phyloP scores from a whole-genome alignment of 805 yeast genomes.

The Barnettozyma pratensis region DNA sequence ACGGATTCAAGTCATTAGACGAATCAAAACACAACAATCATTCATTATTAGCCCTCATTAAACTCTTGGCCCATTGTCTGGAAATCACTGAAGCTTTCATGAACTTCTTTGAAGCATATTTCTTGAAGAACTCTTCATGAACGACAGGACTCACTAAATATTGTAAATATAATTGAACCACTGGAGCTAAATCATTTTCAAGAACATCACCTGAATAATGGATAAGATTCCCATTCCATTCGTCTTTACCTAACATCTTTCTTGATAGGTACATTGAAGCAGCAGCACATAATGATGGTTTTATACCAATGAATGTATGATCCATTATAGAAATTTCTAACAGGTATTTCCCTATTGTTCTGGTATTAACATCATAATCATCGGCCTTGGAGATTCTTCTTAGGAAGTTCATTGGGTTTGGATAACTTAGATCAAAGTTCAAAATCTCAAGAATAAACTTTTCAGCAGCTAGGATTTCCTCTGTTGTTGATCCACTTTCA shows the following conservation, averaged over 20 bases:
- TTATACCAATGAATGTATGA: conserved; percentile 67
- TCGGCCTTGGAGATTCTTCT: conserved; percentile 92
- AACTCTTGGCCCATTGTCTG: conserved; percentile 76
- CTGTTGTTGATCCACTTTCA: conserved; percentile 76
- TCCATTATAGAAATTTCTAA: conserved; percentile 79
- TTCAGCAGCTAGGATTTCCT: conserved; percentile 83
- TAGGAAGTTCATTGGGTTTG: conserved; percentile 89
- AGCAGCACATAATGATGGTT: conserved; percentile 83
- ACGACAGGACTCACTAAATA: conserved; percentile 75
- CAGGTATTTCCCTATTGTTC: conserved; percentile 86
- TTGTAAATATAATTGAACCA: conserved; percentile 68
- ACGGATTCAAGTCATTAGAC: too few species aligned
- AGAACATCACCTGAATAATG: conserved; percentile 91
- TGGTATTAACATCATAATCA: conserved; percentile 82
- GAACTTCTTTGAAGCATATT: conserved; percentile 84
- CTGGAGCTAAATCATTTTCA: conserved; percentile 64
- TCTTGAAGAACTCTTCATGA: conserved; percentile 90
- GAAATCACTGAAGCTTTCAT: conserved; percentile 80
- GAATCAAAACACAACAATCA: background rate
- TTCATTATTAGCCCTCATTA: conserved; percentile 13
- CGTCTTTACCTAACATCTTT: conserved; percentile 61
- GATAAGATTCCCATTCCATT: conserved; percentile 82
- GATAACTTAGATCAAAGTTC: conserved; percentile 74
- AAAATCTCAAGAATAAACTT: conserved; percentile 70
- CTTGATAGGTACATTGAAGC: conserved; percentile 86